Percentiles rank a stretch among this genome's conserved stretches.
These are phyloP conservation scores for Aspergillus affinis DNA, from an alignment of 495 filamentous ascomycete species.

Conservation along the genomic window DNA sequence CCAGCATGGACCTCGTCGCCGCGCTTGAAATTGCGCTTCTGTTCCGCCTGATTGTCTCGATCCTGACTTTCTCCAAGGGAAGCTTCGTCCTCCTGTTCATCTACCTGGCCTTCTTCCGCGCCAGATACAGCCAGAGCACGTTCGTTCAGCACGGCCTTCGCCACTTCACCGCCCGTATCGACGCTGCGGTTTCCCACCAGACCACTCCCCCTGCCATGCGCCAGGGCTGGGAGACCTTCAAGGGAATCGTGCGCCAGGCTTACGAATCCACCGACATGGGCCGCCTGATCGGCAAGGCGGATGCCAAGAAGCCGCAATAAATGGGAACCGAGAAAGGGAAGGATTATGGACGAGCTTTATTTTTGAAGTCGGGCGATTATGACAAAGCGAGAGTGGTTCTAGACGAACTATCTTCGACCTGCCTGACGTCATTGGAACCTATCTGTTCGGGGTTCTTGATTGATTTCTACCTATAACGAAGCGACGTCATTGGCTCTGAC, in stretches of 20 bases:
- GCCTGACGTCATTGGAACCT: neutral
- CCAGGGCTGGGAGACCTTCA: conserved; percentile 79
- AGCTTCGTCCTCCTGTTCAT: conserved; percentile 82
- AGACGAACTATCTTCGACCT: conserved; percentile 1
- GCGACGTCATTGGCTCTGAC: conserved; percentile 6
- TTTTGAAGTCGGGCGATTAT: neutral
- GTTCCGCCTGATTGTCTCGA: conserved; percentile 74
- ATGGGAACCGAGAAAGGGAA: neutral
- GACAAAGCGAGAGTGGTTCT: neutral
- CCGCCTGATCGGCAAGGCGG: conserved; percentile 60
- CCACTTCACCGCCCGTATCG: conserved; percentile 69
- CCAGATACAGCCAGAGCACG: conserved; percentile 82
- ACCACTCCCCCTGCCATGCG: conserved; percentile 81
- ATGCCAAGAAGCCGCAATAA: conserved; percentile 61
- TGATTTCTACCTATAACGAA: conserved; percentile 7
- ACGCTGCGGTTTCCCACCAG: conserved; percentile 81
- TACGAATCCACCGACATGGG: conserved; percentile 76
- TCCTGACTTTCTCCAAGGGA: conserved; percentile 81
- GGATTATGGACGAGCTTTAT: neutral
- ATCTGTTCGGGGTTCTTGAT: neutral
- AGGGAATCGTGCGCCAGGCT: conserved; percentile 68
- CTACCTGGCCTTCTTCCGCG: conserved; percentile 91
- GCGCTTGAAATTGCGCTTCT: conserved; percentile 76
- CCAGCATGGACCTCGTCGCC: conserved; percentile 79
- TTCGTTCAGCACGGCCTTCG: conserved; percentile 84